Evolutionary conservation across 352 stramenopile species (phyloP).

Genomic region (Elongisporangium prolatum): DNA sequence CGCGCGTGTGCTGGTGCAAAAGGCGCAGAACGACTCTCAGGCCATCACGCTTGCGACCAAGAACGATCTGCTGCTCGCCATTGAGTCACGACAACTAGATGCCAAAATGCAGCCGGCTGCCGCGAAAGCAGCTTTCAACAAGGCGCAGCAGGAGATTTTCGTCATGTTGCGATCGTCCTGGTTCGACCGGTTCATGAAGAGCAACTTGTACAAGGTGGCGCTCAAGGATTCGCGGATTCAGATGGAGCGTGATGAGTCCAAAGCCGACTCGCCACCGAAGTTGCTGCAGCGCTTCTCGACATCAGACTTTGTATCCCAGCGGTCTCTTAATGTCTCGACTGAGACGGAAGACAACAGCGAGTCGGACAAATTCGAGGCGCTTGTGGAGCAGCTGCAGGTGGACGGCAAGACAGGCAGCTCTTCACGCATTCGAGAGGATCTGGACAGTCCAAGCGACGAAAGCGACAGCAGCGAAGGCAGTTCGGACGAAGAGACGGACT

Average conservation of each 20-base stretch:
- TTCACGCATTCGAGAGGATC: slow-evolving; percentile 7
- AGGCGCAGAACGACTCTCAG: slow-evolving; percentile 72
- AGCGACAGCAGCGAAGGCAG: slow-evolving; percentile 25
- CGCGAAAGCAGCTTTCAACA: slow-evolving; percentile 44
- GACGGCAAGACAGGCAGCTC: not conserved
- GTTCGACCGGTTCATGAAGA: slow-evolving; percentile 84
- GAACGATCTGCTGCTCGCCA: slow-evolving; percentile 48
- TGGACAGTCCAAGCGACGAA: slow-evolving; percentile 39
- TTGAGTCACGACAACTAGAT: slow-evolving; percentile 36
- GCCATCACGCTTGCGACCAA: slow-evolving; percentile 76
- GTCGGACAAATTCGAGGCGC: slow-evolving; percentile 4
- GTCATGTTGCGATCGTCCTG: slow-evolving; percentile 74
- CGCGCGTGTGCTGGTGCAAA: slow-evolving; percentile 56
- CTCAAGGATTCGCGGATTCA: slow-evolving; percentile 71
- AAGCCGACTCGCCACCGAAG: slow-evolving; percentile 65
- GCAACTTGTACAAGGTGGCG: slow-evolving; percentile 75
- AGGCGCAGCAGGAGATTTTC: slow-evolving; percentile 80
- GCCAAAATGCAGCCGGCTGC: slow-evolving; percentile 35
- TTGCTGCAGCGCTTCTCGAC: slow-evolving; percentile 57
- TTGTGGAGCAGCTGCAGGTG: slow-evolving; percentile 2
- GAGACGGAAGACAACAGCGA: slow-evolving; percentile 19
- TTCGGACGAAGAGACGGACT: slow-evolving; percentile 41
- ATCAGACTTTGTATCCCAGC: slow-evolving; percentile 17
- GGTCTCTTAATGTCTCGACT: slow-evolving; percentile 8
- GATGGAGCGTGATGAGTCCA: slow-evolving; percentile 49